Evolutionary conservation across 2,329 filamentous ascomycete genomes (phyloP).

Genomic region (Cryphonectria naterciae): DNA sequence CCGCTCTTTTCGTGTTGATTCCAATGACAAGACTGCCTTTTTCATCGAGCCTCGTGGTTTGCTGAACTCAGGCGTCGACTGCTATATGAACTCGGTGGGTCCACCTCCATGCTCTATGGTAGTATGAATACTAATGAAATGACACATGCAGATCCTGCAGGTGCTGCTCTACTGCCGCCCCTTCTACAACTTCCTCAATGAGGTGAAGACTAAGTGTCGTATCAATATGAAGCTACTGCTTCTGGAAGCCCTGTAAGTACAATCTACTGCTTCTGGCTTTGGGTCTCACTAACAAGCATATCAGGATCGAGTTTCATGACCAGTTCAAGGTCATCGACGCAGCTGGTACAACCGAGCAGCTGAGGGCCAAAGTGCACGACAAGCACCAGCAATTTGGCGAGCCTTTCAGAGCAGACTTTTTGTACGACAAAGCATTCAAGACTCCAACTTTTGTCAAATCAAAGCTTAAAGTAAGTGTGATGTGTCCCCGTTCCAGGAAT

Average conservation of each 20-base stretch:
- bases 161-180: conserved; percentile 91
- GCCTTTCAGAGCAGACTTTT: conserved; percentile 88
- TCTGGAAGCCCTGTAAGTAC: conserved; percentile 84
- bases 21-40: conserved; percentile 64
- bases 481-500: conserved; percentile 3
- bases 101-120: background rate
- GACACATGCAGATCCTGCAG: conserved; percentile 76
- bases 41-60: conserved; percentile 93
- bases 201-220: conserved; percentile 79
- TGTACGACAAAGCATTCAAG: conserved; percentile 84
- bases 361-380: conserved; percentile 72
- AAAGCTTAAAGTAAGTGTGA: conserved; percentile 77
- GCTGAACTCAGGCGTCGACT: conserved; percentile 98
- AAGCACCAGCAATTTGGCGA: conserved; percentile 91
- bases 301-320: conserved; percentile 90
- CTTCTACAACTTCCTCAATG: conserved; percentile 92
- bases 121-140: background rate
- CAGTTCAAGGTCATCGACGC: conserved; percentile 88
- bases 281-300: conserved; percentile 18
- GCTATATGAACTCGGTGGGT: conserved; percentile 98
- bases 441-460: conserved; percentile 79
- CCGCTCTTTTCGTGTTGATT: conserved; percentile 69
- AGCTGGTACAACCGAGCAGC: conserved; percentile 72
- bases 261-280: background rate
- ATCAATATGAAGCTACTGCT: conserved; percentile 89